Evolutionary conservation across 2,329 filamentous ascomycete species (phyloP).

Genomic region (Aspergillus awamori): DNA sequence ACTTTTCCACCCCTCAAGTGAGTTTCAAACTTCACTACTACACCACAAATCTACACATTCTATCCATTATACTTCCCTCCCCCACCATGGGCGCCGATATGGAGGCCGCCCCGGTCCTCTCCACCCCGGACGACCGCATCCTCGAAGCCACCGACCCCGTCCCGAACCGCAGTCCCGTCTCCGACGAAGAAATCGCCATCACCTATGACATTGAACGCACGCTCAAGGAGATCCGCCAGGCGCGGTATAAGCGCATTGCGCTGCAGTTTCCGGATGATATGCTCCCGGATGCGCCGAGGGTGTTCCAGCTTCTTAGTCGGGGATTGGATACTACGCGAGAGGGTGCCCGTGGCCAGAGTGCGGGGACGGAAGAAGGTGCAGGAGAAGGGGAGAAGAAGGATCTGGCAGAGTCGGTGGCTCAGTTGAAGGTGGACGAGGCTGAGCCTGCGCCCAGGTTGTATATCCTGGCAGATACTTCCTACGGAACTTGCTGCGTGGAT

Average conservation of each 20-base stretch:
- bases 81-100: conserved; percentile 36
- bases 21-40: no score
- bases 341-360: conserved; percentile 15
- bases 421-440: conserved; percentile 29
- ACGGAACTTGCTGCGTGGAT: conserved; percentile 95
- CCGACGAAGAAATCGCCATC: conserved; percentile 70
- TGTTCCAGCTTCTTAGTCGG: conserved; percentile 67
- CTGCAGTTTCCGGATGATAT: conserved; percentile 96
- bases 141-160: conserved; percentile 57
- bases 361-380: not conserved
- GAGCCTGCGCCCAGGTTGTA: conserved; percentile 59
- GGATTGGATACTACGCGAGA: conserved; percentile 46
- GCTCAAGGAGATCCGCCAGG: conserved; percentile 70
- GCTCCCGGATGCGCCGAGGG: conserved; percentile 80
- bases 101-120: conserved; percentile 59
- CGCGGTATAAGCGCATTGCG: conserved; percentile 74
- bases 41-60: not conserved
- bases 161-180: conserved; percentile 40
- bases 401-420: conserved; percentile 31
- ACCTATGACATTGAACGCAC: conserved; percentile 88
- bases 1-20: conserved; percentile 12
- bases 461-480: conserved; percentile 92
- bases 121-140: conserved; percentile 64
- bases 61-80: not conserved
- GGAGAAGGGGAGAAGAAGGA: conserved; percentile 15